These are phyloP conservation scores for Fusarium papillatum DNA, from an alignment of 2,329 filamentous ascomycete genomes.

Conservation along the genomic window DNA sequence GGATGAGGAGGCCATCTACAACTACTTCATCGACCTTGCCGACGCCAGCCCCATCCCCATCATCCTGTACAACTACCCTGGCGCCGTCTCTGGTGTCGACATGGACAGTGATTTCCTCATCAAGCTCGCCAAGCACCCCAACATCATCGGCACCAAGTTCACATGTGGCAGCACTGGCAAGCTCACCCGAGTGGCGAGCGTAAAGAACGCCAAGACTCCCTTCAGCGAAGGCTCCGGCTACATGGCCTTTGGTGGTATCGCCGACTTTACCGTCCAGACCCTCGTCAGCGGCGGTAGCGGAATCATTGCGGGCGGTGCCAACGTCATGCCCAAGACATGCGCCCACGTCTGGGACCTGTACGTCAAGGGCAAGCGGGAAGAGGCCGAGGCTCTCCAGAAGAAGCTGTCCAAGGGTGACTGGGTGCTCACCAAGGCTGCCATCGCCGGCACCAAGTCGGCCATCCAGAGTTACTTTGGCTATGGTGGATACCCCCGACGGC, in stretches of 20 bases:
- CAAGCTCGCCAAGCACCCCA: slow-evolving; percentile 82
- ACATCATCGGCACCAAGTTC: slow-evolving; percentile 92
- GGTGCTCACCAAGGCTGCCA: slow-evolving; percentile 85
- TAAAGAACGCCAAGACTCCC: slow-evolving; percentile 79
- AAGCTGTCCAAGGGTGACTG: slow-evolving; percentile 85
- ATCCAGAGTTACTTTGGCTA: slow-evolving; percentile 88
- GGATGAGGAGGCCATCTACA: slow-evolving; percentile 79
- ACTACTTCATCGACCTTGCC: slow-evolving; percentile 82
- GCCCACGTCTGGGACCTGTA: slow-evolving; percentile 85
- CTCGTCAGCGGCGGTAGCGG: slow-evolving; percentile 83
- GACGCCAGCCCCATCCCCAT: slow-evolving; percentile 83
- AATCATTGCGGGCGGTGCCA: slow-evolving; percentile 89
- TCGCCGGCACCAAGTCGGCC: slow-evolving; percentile 88
- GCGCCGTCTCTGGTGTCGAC: slow-evolving; percentile 88
- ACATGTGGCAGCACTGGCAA: slow-evolving; percentile 94
- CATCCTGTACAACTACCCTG: slow-evolving; percentile 92
- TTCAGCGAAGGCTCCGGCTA: slow-evolving; percentile 73
- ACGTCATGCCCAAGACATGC: slow-evolving; percentile 87
- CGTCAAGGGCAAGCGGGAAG: slow-evolving; percentile 78
- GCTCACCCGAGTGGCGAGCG: slow-evolving; percentile 83
- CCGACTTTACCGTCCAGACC: slow-evolving; percentile 89
- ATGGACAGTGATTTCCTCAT: slow-evolving; percentile 92
- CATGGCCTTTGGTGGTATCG: slow-evolving; percentile 90
- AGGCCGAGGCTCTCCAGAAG: slow-evolving; percentile 83
- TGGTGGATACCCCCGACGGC: slow-evolving; percentile 80